Base-by-base conservation (phyloP, 179 eudicot species). In the Beta corolliflora region DNA sequence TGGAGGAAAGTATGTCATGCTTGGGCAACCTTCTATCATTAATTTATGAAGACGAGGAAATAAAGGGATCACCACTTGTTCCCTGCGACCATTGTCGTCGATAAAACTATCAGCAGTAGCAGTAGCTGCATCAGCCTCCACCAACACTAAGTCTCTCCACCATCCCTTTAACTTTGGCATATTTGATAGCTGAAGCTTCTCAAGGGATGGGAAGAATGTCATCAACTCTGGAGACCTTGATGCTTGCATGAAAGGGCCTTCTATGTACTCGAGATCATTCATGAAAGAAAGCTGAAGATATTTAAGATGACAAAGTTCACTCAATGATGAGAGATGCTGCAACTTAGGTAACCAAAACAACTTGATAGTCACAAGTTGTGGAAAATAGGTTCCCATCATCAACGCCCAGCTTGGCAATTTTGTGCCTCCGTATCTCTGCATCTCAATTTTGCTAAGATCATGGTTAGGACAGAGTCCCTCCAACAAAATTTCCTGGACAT, bases 131-230 rank as follows among this genome's bases (percentile, higher is more conserved):
- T 46, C 58, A 56, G 9, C 19, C 76, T 56, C 77, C 44, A 14
- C 52, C 44, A 73, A n/a, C 11, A 11, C n/a, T 14, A 48, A 9
- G 21, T 56, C 59, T 19, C 74, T 77, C 76, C 77, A 77, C 84
- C 81, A 77, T 61, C 73, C 77, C 56, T 77, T 82, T 2, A 77
- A 61, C 50, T 53, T 64, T n/a, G 46, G 55, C 23, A 82, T 29
- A 0, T 5, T 0, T 0, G 0, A 0, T 6, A 77, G 31, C 3
- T 3, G 4, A 1, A 82, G 71, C 56, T 60, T 9, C 77, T 82
- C 81, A 50, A 82, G 80, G n/a, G 77, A 77, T 0, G 84, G 84
- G 55, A 82, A 82, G 84, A 82, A 81, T 41, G 31, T 41, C 5
- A 5, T 23, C 14, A 5, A 52, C 5, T 45, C 19, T 5, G 2